Conservation (phyloP, 306 rosid genomes). For the Comarum palustre region DNA sequence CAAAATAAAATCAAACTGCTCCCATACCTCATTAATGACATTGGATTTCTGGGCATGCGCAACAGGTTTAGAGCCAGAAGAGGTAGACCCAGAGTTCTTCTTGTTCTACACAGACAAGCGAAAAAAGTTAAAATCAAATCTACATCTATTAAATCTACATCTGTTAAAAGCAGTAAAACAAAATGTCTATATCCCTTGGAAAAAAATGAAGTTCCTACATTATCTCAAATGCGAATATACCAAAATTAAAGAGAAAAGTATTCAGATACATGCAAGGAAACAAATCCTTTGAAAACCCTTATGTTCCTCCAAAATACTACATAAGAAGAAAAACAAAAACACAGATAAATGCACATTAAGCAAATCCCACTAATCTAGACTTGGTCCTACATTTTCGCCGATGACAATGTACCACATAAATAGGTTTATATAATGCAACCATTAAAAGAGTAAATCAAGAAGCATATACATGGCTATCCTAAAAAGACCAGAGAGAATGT, state of each 20-base stretch:
- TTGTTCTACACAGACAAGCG: conserved; percentile 45
- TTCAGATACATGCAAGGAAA: not conserved
- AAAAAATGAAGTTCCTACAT: not conserved
- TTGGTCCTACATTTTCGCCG: not conserved
- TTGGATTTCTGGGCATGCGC: conserved; percentile 36
- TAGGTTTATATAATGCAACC: not conserved
- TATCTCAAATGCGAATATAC: not conserved
- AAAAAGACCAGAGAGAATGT: conserved; percentile 9
- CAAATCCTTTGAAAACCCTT: not conserved
- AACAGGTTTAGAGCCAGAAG: conserved; percentile 44
- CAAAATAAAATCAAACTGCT: conserved; percentile 18
- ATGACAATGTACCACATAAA: not conserved
- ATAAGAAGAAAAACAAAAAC: not conserved
- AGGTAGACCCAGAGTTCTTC: conserved; percentile 40
- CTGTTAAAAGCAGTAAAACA: not conserved
- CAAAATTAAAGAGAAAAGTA: not conserved
- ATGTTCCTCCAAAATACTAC: not conserved
- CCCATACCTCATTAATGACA: conserved; percentile 56
- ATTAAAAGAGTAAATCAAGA: not conserved
- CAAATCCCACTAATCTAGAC: not conserved
- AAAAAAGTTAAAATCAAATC: conserved; percentile 31
- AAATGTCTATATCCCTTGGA: not conserved
- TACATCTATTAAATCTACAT: not conserved
- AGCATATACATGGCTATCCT: conserved; percentile 5
- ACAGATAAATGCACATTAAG: not conserved